Base-by-base conservation (phyloP, 2,329 filamentous ascomycete species). In the Lachnellula hyalina region DNA sequence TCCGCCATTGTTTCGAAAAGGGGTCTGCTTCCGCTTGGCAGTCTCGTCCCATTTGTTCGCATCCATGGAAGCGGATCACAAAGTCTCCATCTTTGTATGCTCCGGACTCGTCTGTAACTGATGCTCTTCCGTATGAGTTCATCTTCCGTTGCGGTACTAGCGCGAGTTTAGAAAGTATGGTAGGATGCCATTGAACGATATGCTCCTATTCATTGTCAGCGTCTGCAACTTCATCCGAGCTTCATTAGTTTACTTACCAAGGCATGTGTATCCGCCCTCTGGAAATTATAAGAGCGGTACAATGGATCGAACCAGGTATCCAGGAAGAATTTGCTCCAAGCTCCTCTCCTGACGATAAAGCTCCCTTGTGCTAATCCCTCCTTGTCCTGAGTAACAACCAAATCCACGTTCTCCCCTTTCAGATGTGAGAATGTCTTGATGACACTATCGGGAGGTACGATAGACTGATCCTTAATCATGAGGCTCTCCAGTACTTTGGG, bases 291-390 rank as follows among this genome's bases (percentile, higher is more conserved):
- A 63, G 80, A 89, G 60, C 93, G 81, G 73, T 96, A 99, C 44
- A 97, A 76, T 47, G 94, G 94, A 70, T 97, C 91, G 68, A 94
- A 96, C 94, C 94, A 99, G 1, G 89, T 87, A 70, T 99, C 94
- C 17, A 97, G 73, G 68, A 99, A 90, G 75, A 89, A 99, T 67
- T 87, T 88, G 45, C 89, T 88, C 90, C 93, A 99, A 53, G 94
- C 90, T 21, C 92, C 90, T 57, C 87, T 89, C 59, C 84, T 80
- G 12, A 99, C 70, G 14, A 97, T 75, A 59, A 96, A 87, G 72
- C 90, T 96, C 11, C 83, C 84, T 15, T 85, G 80, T 25, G 84
- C 83, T 51, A 99, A 70, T 5, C 93, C 92, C 36, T 89, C 86
- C 47, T 81, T 82, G 68, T 99, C 94, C 72, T 96, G 91, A 6